phyloP scores from a whole-genome alignment of 192 early-diverging fungal genomes.

The Coemansia sp. region DNA sequence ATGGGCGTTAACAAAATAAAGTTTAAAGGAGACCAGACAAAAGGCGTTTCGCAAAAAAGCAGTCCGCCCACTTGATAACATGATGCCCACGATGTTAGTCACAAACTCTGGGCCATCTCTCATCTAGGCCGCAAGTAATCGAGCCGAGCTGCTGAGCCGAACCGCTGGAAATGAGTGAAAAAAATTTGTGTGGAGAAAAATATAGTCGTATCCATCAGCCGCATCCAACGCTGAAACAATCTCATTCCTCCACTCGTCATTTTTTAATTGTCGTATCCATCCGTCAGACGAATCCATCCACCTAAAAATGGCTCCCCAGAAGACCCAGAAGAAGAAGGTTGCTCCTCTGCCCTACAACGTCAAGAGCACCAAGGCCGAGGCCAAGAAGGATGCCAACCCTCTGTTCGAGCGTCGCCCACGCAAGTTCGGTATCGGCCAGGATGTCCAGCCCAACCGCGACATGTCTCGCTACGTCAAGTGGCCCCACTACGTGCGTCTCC shows the following conservation, averaged over 20 bases:
- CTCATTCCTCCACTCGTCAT: constrained; percentile 11
- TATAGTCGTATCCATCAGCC: background rate
- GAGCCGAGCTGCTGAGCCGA: constrained; percentile 4
- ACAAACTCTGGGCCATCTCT: background rate
- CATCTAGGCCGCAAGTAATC: background rate
- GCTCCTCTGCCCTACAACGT: constrained; percentile 83
- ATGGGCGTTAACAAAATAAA: constrained; percentile 6
- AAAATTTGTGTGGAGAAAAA: background rate
- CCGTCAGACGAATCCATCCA: constrained; percentile 9
- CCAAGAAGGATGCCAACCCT: constrained; percentile 74
- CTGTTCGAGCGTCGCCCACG: constrained; percentile 91
- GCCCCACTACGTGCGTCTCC: constrained; percentile 98
- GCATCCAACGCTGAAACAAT: background rate
- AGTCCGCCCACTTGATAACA: background rate
- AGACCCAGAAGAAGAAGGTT: constrained; percentile 82
- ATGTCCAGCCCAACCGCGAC: constrained; percentile 94
- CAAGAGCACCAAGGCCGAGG: constrained; percentile 65
- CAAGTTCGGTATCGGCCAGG: constrained; percentile 96
- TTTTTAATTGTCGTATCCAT: constrained; percentile 40
- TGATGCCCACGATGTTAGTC: background rate
- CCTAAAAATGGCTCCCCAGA: constrained; percentile 54
- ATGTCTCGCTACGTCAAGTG: constrained; percentile 97
- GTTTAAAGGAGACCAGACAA: background rate
- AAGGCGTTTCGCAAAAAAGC: background rate
- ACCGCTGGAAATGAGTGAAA: background rate